Percentiles rank a stretch among this genome's conserved stretches.
Evolutionary conservation across 345 rosid genomes (phyloP).

Genomic region (Cardamine chenopodiifolia): DNA sequence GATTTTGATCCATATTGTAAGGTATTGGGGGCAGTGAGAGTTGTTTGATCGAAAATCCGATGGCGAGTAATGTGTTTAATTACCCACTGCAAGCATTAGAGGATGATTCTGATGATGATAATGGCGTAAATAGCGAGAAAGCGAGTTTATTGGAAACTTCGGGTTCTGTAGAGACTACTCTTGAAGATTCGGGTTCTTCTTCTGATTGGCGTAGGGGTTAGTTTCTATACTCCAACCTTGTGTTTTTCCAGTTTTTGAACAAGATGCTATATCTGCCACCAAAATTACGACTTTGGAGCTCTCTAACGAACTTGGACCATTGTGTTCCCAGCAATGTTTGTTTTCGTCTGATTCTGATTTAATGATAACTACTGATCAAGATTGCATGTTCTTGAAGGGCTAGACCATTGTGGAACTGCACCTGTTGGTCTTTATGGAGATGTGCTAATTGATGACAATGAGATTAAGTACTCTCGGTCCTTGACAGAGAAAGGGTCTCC

Average conservation of each 20-base stretch:
- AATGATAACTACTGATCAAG: conserved; percentile 27
- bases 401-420: conserved; percentile 64
- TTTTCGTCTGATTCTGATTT: conserved; percentile 14
- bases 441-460: conserved; percentile 50
- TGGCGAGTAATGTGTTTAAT: conserved; percentile 59
- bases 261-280: neutral
- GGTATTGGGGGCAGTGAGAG: neutral
- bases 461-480: conserved; percentile 60
- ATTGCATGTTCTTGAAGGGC: conserved; percentile 54
- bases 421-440: conserved; percentile 47
- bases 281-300: neutral
- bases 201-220: conserved; percentile 48
- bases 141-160: conserved; percentile 39
- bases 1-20: conserved; percentile 7
- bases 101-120: conserved; percentile 39
- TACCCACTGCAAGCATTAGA: conserved; percentile 43
- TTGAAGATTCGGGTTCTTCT: conserved; percentile 29
- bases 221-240: conserved; percentile 20
- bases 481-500: conserved; percentile 62
- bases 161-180: conserved; percentile 40
- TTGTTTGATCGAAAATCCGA: conserved; percentile 11
- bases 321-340: neutral
- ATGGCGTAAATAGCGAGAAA: conserved; percentile 41
- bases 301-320: neutral
- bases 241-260: neutral